Evolutionary conservation across 352 stramenopile genomes (phyloP), one percentile per base, ranked within the genome.

Genomic region (Globisporangium perplexum): DNA sequence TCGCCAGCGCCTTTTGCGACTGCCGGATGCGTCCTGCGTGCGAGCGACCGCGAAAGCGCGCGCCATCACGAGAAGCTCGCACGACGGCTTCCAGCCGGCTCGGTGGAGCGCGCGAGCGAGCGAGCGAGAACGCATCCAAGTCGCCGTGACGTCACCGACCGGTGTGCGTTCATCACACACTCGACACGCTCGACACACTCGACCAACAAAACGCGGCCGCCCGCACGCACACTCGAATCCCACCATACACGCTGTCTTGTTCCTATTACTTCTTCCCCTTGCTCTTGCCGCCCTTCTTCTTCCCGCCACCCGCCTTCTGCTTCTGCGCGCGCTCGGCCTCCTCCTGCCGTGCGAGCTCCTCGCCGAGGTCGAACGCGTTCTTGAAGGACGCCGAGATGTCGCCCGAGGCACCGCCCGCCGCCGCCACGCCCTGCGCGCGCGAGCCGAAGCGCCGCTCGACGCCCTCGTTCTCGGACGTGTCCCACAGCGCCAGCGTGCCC

Each of bases 401-500:
- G 24, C 59, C 50, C 20, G 57, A 55, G 33, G 28, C 50, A 28
- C 20, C 36, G 20, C 59, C 63, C 39, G 65, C 61, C 38, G 64
- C 65, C 22, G 64, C 59, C 30, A 66, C 49, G 28, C 59, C 69
- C 45, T 86, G 73, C 39, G 84, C 75, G 36, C 85, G 80, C 60
- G 83, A 86, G n/a, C 77, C 55, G 63, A 96, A 96, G 50, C 79
- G 81, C 35, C 81, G 75, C 70, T 93, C 78, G 26, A 94, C 79
- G 39, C 69, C 81, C 55, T 93, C 71, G 68, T 96, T 91, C 63
- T 96, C 90, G 4, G 71, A 76, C 4, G 83, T 93, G 48, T 97
- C 90, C 90, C 90, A 97, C 11, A 97, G 67, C 33, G 88, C 89
- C 20, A 97, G 58, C 26, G 87, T 71, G 55, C 89, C 88, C 62